Conservation (phyloP, 805 yeast species). For the Saturnispora kantuleensis region DNA sequence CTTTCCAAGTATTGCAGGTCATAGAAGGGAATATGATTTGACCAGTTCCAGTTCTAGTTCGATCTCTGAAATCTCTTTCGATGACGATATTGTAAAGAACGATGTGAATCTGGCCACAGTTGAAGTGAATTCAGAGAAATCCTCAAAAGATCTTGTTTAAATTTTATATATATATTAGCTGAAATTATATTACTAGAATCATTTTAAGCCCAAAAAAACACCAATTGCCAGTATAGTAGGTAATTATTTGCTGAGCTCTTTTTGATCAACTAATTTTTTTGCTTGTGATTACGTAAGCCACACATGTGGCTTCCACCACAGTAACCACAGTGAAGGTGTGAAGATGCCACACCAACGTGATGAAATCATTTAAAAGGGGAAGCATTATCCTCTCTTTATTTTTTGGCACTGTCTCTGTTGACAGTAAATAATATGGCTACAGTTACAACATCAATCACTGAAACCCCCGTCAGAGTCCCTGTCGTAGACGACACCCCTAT, state of each 20-base stretch:
- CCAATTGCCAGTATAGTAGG: no score
- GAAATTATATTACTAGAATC: no score
- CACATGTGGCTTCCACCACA: no score
- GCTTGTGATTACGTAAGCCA: no score
- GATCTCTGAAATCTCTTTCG: not conserved
- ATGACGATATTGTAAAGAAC: not conserved
- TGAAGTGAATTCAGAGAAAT: not conserved
- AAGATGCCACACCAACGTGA: no score
- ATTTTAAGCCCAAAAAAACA: no score
- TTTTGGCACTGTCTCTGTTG: not conserved
- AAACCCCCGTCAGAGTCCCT: not conserved
- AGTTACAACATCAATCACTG: not conserved
- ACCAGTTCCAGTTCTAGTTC: not conserved
- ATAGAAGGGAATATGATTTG: slow-evolving; percentile 4
- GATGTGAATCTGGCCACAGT: not conserved
- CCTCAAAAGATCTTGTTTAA: not conserved
- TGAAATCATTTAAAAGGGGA: no score
- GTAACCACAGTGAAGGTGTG: no score
- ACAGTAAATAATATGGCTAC: not conserved
- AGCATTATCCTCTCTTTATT: no score
- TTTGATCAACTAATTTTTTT: no score
- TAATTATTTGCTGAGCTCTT: no score
- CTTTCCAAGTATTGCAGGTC: slow-evolving; percentile 11
- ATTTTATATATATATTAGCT: no score
- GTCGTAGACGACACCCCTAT: slow-evolving; percentile 10